phyloP scores from a whole-genome alignment of 495 filamentous ascomycete genomes.

The Hypoxylon perforatum region DNA sequence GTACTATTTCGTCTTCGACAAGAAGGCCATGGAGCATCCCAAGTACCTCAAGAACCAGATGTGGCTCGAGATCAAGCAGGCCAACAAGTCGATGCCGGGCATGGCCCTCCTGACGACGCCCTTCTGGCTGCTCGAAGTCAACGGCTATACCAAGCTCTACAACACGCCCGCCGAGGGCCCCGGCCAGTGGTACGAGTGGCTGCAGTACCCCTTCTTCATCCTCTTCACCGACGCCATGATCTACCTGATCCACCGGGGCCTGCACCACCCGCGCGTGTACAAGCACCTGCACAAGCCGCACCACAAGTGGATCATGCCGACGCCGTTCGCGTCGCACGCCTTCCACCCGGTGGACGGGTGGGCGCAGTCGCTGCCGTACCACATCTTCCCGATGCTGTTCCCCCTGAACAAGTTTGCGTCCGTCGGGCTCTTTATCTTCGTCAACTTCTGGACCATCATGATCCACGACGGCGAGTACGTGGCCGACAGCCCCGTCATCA shows the following conservation, averaged over 20 bases:
- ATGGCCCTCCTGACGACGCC: conserved; percentile 88
- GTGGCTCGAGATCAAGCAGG: conserved; percentile 83
- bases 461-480: conserved; percentile 98
- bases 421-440: conserved; percentile 85
- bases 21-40: conserved; percentile 86
- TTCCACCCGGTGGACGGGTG: conserved; percentile 97
- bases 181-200: conserved; percentile 77
- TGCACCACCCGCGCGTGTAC: conserved; percentile 87
- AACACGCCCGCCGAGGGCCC: conserved; percentile 77
- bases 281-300: conserved; percentile 94
- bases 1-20: conserved; percentile 94
- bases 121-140: conserved; percentile 85
- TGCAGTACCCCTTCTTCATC: conserved; percentile 94
- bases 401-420: conserved; percentile 93
- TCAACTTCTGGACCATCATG: conserved; percentile 97
- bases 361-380: conserved; percentile 92
- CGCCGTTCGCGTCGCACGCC: conserved; percentile 89
- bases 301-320: conserved; percentile 99
- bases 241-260: conserved; percentile 93
- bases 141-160: conserved; percentile 90
- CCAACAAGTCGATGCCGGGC: conserved; percentile 76
- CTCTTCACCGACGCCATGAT: conserved; percentile 92
- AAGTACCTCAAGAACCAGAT: conserved; percentile 97
- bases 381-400: conserved; percentile 93
- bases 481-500: conserved; percentile 86